Base-by-base conservation (phyloP, 345 rosid genomes). In the Moricandia moricandioides region DNA sequence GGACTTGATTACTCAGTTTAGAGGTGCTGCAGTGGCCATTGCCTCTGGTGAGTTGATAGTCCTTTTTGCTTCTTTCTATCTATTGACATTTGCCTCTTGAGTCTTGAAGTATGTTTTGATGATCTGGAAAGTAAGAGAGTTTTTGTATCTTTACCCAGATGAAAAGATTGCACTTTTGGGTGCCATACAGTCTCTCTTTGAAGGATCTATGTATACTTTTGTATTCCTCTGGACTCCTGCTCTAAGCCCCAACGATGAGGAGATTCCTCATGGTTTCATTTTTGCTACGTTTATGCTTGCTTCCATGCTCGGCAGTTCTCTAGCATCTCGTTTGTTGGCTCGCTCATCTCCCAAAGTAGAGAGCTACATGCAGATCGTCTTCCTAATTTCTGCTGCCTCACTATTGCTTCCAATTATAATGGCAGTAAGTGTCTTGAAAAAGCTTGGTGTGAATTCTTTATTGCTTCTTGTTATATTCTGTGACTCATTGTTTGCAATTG, bases 221-320 rank as follows among this genome's bases (percentile, higher is more conserved):
- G 99, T 95, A 45, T 95, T 95, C 86, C 93, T 95, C 7, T 95
- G 99, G 99, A 92, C 99, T 65, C 97, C 97, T 76, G 96, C 97
- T 54, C 80, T 95, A 73, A 90, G 97, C 83, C 97, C 99, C 30
- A 89, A 85, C 37, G 92, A 85, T 4, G 97, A 95, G 84, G 96
- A 92, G 0, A 92, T 95, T 80, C 99, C 99, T 70, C 97, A 95
- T 67, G 99, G 97, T 78, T 95, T 95, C 79, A 95, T 95, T 76
- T 95, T 95, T 75, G 97, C 99, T 10, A 95, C 99, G 16, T 89
- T 95, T 83, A 95, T 95, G 99, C 67, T 95, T 82, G 97, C 99
- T 73, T 95, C 99, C 5, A 95, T 92, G 99, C 63, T 92, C 80
- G 99, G 99, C 62, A 95, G 99, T 78, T 95, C 99, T 29, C 81